Evolutionary conservation across 2,329 filamentous ascomycete genomes (phyloP).

Genomic region (Penicillium sp.): DNA sequence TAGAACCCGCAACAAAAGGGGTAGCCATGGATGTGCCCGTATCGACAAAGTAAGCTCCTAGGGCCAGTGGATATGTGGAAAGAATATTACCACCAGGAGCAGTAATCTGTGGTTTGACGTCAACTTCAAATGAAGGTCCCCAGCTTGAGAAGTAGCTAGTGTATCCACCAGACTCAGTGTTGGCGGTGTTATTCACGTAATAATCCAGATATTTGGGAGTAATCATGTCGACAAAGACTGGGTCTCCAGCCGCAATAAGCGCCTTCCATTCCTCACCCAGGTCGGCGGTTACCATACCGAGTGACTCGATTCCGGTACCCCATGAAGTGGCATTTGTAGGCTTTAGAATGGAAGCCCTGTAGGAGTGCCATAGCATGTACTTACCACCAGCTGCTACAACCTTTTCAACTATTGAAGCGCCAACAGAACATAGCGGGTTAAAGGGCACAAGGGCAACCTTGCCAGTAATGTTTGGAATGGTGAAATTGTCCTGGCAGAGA

Average conservation of each 20-base stretch:
- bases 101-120: slow-evolving; percentile 12
- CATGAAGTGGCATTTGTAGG: slow-evolving; percentile 4
- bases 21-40: slow-evolving; percentile 60
- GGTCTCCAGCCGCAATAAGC: slow-evolving; percentile 11
- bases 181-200: slow-evolving; percentile 16
- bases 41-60: slow-evolving; percentile 47
- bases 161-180: slow-evolving; percentile 18
- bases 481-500: slow-evolving; percentile 49
- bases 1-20: slow-evolving; percentile 52
- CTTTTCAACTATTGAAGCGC: slow-evolving; percentile 52
- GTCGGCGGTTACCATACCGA: slow-evolving; percentile 17
- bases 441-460: slow-evolving; percentile 59
- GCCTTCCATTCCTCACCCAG: slow-evolving; percentile 16
- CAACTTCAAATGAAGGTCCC: slow-evolving; percentile 17
- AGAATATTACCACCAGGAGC: slow-evolving; percentile 41
- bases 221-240: slow-evolving; percentile 17
- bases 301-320: slow-evolving; percentile 4
- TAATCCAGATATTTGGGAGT: slow-evolving; percentile 10
- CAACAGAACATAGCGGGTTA: slow-evolving; percentile 51
- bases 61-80: slow-evolving; percentile 51
- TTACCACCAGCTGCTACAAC: slow-evolving; percentile 54
- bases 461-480: slow-evolving; percentile 54
- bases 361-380: slow-evolving; percentile 62
- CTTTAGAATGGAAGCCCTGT: slow-evolving; percentile 11
- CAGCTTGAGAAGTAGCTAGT: slow-evolving; percentile 19